Conservation (phyloP, 768 basidiomycete genomes). For the Ramaria rubella region DNA sequence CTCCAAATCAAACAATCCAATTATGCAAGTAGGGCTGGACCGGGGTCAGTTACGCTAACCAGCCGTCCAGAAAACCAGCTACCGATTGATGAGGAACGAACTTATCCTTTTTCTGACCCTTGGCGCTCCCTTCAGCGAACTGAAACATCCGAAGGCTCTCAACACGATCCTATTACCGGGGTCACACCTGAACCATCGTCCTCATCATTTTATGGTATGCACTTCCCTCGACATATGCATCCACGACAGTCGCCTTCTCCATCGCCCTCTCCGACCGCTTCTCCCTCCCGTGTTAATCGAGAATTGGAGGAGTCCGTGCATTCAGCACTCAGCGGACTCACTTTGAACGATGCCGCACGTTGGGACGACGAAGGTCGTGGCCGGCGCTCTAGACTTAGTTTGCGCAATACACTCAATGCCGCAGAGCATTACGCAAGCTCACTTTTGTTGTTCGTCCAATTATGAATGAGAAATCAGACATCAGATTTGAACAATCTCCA, state of each 20-base stretch:
- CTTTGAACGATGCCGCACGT: constrained; percentile 17
- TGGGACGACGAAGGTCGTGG: constrained; percentile 3
- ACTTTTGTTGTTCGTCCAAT: too few relatives aligned
- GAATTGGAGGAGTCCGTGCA: constrained; percentile 39
- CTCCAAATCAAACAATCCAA: too few relatives aligned
- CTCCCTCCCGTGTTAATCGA: constrained; percentile 28
- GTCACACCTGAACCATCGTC: not conserved
- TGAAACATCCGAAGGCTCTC: not conserved
- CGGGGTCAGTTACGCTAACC: not conserved
- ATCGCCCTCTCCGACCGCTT: constrained; percentile 5
- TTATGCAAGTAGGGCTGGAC: constrained; percentile 20
- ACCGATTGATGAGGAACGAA: constrained; percentile 7
- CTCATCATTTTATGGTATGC: not conserved
- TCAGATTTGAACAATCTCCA: too few relatives aligned
- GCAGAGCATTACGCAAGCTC: constrained; percentile 66
- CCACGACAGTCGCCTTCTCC: not conserved
- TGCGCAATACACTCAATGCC: constrained; percentile 60
- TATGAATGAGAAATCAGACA: too few relatives aligned
- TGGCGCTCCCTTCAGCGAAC: not conserved
- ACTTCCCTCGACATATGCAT: not conserved
- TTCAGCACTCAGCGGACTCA: constrained; percentile 26
- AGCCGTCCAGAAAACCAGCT: not conserved
- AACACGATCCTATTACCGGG: not conserved
- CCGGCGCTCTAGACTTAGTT: constrained; percentile 5
- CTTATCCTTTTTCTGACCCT: not conserved